A percentile compares a stretch with the other conserved stretches of the same genome.
phyloP scores from a whole-genome alignment of 2,329 filamentous ascomycete genomes.

The Fusarium clavum region DNA sequence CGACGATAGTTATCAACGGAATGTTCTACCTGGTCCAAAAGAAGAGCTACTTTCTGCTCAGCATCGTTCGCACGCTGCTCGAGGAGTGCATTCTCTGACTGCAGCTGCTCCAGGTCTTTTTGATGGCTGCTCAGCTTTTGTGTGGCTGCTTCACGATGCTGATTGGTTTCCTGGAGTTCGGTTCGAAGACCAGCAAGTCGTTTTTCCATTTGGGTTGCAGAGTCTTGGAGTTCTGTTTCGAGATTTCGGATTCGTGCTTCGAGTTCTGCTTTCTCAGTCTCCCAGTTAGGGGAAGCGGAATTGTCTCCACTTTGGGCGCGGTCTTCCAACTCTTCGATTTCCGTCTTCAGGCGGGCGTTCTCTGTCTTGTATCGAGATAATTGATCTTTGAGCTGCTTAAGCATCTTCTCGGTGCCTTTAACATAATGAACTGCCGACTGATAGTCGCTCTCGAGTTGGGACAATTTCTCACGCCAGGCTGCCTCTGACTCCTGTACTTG shows the following conservation, averaged over 20 bases:
- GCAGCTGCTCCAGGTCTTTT: conserved; percentile 81
- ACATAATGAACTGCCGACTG: conserved; percentile 98
- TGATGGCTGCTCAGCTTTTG: conserved; percentile 70
- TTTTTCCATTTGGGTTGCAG: conserved; percentile 75
- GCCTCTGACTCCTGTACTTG: conserved; percentile 89
- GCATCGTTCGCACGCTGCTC: conserved; percentile 89
- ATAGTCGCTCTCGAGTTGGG: conserved; percentile 96
- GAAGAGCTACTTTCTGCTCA: conserved; percentile 90
- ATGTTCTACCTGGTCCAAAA: conserved; percentile 93
- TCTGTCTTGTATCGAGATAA: conserved; percentile 91
- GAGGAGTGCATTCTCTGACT: conserved; percentile 82
- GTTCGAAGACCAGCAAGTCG: conserved; percentile 75
- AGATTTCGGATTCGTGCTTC: conserved; percentile 75
- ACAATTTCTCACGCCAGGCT: conserved; percentile 90
- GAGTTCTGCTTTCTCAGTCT: conserved; percentile 76
- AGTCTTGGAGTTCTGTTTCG: conserved; percentile 74
- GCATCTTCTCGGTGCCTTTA: conserved; percentile 98
- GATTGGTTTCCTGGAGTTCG: conserved; percentile 74
- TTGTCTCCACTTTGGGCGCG: conserved; percentile 55
- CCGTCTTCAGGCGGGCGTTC: conserved; percentile 83
- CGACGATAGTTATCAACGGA: conserved; percentile 96
- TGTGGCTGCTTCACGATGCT: conserved; percentile 71
- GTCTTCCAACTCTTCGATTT: conserved; percentile 77
- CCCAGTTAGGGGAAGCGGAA: conserved; percentile 73
- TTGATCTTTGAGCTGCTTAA: conserved; percentile 98